Conservation (phyloP, 2,329 filamentous ascomycete genomes). For the Ilyonectria robusta region DNA sequence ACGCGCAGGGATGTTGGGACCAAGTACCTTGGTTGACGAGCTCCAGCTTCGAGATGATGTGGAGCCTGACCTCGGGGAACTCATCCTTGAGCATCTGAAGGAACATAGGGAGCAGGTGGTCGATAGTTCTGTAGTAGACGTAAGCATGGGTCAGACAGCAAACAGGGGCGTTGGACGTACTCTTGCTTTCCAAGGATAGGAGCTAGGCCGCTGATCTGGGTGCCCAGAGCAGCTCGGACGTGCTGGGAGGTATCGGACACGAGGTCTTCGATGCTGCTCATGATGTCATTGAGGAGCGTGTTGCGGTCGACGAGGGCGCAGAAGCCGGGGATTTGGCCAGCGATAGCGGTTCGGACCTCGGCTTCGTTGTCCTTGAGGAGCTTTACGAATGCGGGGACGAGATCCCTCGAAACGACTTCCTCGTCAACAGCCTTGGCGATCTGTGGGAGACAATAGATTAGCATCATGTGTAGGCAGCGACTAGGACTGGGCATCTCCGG, state of each 20-base stretch:
- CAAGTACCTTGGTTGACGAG: conserved; percentile 92
- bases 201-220: conserved; percentile 95
- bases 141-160: conserved; percentile 4
- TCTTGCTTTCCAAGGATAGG: conserved; percentile 98
- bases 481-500: conserved; percentile 12
- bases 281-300: conserved; percentile 93
- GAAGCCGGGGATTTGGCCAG: conserved; percentile 98
- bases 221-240: conserved; percentile 94
- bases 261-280: conserved; percentile 95
- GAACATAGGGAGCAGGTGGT: conserved; percentile 98
- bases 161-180: conserved; percentile 65
- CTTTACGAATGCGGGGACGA: conserved; percentile 97
- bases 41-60: conserved; percentile 99
- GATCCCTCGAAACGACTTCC: conserved; percentile 92
- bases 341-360: conserved; percentile 96
- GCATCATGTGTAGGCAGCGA: conserved; percentile 3
- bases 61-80: conserved; percentile 96
- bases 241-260: conserved; percentile 97
- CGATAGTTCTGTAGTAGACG: conserved; percentile 79
- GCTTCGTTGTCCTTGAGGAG: conserved; percentile 98
- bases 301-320: conserved; percentile 90
- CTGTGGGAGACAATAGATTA: conserved; percentile 60
- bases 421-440: conserved; percentile 99
- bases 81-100: conserved; percentile 99
- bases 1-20: background rate